phyloP scores from a whole-genome alignment of 306 rosid species.

The Gleditsia sinensis region DNA sequence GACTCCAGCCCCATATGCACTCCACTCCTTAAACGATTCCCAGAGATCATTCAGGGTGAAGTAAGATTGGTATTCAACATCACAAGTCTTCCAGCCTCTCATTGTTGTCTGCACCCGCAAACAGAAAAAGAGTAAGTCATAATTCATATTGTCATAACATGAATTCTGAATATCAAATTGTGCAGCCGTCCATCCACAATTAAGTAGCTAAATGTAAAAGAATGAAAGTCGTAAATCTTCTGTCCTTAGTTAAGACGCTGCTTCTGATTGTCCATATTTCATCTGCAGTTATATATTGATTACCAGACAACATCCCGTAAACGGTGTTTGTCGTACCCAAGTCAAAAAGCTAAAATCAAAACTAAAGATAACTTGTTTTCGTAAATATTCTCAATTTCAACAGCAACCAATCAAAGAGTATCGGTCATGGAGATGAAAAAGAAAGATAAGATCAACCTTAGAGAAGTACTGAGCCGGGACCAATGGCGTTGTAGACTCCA shows the following conservation, averaged over 20 bases:
- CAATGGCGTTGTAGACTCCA: conserved; percentile 69
- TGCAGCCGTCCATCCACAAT: neutral
- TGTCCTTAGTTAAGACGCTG: conserved; percentile 7
- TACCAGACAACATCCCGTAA: conserved; percentile 11
- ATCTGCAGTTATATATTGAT: neutral
- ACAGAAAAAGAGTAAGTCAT: conserved; percentile 32
- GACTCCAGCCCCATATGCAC: conserved; percentile 93
- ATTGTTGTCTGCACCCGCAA: conserved; percentile 62
- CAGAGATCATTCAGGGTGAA: conserved; percentile 78
- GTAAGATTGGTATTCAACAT: conserved; percentile 73
- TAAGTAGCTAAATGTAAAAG: neutral
- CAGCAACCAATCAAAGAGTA: neutral
- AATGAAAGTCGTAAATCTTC: neutral
- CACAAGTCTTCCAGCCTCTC: conserved; percentile 83
- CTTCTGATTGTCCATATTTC: conserved; percentile 10
- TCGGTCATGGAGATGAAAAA: conserved; percentile 4
- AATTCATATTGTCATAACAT: neutral
- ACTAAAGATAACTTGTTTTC: conserved; percentile 1
- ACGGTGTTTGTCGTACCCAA: conserved; percentile 6
- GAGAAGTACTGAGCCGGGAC: conserved; percentile 80
- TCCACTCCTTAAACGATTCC: conserved; percentile 94
- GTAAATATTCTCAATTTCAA: neutral
- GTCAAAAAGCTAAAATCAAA: conserved; percentile 15
- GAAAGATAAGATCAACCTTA: conserved; percentile 59
- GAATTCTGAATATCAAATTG: neutral